phyloP scores from a whole-genome alignment of 129 eudicot species.

The Smallanthus sonchifolius region DNA sequence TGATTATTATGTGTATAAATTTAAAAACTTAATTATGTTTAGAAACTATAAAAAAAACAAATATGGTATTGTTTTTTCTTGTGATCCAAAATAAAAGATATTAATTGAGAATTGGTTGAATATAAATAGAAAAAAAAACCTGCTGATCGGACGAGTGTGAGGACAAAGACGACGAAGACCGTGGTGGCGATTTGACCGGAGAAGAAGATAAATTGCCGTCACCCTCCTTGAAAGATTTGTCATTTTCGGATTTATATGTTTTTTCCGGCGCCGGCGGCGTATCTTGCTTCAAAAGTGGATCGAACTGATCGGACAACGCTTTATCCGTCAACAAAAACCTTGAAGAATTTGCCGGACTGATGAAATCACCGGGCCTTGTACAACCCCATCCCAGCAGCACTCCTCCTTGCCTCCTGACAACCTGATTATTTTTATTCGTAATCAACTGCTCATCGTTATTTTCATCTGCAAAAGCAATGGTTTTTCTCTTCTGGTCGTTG shows the following conservation, averaged over 20 bases:
- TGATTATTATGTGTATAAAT: neutral
- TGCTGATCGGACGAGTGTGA: conserved; percentile 42
- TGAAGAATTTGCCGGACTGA: conserved; percentile 70
- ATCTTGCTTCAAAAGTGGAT: conserved; percentile 47
- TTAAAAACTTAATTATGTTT: neutral
- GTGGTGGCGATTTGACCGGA: conserved; percentile 28
- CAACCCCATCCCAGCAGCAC: conserved; percentile 24
- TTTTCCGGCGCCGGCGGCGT: conserved; percentile 15
- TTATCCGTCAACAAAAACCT: conserved; percentile 61
- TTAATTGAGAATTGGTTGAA: no score
- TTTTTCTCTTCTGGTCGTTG: conserved; percentile 10
- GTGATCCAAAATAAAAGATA: no score
- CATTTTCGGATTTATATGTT: neutral
- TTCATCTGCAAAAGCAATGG: conserved; percentile 14
- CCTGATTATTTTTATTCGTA: neutral
- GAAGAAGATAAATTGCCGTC: conserved; percentile 16
- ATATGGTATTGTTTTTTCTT: no score
- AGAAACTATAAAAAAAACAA: no score
- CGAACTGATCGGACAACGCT: conserved; percentile 25
- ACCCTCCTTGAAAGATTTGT: neutral
- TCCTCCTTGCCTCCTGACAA: conserved; percentile 19
- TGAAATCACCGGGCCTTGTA: conserved; percentile 43
- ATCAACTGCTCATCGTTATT: conserved; percentile 5
- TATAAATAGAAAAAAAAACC: conserved; percentile 15
- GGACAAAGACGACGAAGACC: conserved; percentile 17